phyloP scores from a whole-genome alignment of 495 filamentous ascomycete species.

The Apiosordaria backusii region DNA sequence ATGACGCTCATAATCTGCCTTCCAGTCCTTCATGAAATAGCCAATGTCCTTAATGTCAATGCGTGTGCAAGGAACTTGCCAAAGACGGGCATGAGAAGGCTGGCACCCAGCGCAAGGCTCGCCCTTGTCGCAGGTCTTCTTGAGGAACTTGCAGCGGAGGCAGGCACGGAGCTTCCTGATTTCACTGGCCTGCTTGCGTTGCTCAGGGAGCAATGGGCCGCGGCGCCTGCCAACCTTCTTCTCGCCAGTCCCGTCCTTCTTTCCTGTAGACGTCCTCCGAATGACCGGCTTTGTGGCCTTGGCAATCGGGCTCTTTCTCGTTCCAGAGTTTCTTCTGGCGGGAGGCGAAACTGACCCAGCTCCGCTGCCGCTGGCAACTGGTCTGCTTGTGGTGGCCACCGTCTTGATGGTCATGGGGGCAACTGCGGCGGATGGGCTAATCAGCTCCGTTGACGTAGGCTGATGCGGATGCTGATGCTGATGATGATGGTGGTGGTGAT shows the following conservation, averaged over 20 bases:
- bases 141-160: conserved; percentile 93
- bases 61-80: conserved; percentile 92
- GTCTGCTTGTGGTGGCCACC: conserved; percentile 50
- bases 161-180: conserved; percentile 90
- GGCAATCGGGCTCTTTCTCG: conserved; percentile 71
- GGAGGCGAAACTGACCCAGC: conserved; percentile 63
- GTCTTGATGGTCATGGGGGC: conserved; percentile 67
- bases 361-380: conserved; percentile 55
- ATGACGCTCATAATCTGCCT: conserved; percentile 88
- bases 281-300: conserved; percentile 80
- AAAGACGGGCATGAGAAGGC: conserved; percentile 85
- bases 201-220: conserved; percentile 85
- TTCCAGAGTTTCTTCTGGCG: conserved; percentile 57
- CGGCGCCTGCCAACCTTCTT: conserved; percentile 85
- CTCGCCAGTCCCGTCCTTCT: conserved; percentile 68
- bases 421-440: conserved; percentile 67
- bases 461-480: conserved; percentile 43
- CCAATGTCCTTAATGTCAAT: conserved; percentile 96
- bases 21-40: conserved; percentile 98
- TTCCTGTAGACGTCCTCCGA: conserved; percentile 67
- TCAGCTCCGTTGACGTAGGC: conserved; percentile 42
- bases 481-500: conserved; percentile 33
- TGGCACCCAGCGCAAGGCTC: conserved; percentile 91
- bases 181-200: conserved; percentile 89
- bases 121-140: conserved; percentile 96